These are phyloP conservation scores for Blastobotrys aristatus DNA, from an alignment of 1,139 yeast genomes.

Conservation along the genomic window DNA sequence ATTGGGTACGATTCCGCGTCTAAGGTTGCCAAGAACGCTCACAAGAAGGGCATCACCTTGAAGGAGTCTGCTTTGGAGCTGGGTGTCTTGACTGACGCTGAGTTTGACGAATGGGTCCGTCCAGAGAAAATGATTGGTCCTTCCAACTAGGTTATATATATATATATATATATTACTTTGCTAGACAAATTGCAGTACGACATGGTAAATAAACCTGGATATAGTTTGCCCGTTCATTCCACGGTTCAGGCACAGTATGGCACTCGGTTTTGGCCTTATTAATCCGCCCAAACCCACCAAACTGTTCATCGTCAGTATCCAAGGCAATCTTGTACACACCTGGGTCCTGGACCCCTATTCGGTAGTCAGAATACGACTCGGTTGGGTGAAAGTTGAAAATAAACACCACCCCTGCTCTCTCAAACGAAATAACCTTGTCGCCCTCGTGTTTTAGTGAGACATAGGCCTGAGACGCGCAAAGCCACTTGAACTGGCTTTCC, in stretches of 20 bases:
- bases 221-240: conserved; percentile 78
- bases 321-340: conserved; percentile 74
- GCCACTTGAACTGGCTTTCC: conserved; percentile 67
- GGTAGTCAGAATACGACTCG: conserved; percentile 76
- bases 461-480: conserved; percentile 74
- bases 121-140: conserved; percentile 99
- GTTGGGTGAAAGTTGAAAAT: conserved; percentile 87
- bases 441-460: conserved; percentile 81
- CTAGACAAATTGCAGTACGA: conserved; percentile 74
- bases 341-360: conserved; percentile 77
- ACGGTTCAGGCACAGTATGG: conserved; percentile 62
- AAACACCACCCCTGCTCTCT: conserved; percentile 78
- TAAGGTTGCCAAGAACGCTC: conserved; percentile 97
- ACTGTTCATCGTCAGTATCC: conserved; percentile 63
- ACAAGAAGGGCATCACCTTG: conserved; percentile 93
- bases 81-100: conserved; percentile 72
- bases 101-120: conserved; percentile 94
- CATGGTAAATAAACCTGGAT: conserved; percentile 79
- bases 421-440: conserved; percentile 85
- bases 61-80: conserved; percentile 92
- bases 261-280: conserved; percentile 46
- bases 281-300: conserved; percentile 80
- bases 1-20: conserved; percentile 97
- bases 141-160: conserved; percentile 28
- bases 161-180: conserved; percentile 30